A percentile compares a stretch with the other conserved stretches of the same genome.
phyloP scores from a whole-genome alignment of 2,329 filamentous ascomycete species.

The Fusarium sp. region DNA sequence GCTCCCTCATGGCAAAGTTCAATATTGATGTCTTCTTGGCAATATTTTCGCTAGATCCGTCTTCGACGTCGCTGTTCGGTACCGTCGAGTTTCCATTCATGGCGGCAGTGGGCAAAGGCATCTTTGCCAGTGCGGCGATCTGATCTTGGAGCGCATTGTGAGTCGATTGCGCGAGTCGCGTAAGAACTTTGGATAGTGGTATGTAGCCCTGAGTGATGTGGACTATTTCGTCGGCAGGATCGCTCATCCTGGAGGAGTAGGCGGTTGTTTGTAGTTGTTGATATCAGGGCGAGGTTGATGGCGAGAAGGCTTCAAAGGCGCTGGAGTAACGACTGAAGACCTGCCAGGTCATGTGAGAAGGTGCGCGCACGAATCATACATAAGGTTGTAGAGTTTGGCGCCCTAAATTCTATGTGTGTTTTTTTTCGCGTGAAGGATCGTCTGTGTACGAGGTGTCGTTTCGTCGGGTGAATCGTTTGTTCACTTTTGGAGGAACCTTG shows the following conservation, averaged over 20 bases:
- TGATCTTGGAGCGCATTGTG: constrained; percentile 80
- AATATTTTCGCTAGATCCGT: constrained; percentile 71
- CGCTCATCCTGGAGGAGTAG: constrained; percentile 58
- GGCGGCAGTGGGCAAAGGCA: constrained; percentile 63
- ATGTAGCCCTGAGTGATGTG: constrained; percentile 83
- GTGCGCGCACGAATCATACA: constrained; percentile 15
- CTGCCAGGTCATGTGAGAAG: constrained; percentile 46
- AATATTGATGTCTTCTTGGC: constrained; percentile 80
- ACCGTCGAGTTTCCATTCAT: constrained; percentile 60
- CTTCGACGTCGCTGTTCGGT: constrained; percentile 54
- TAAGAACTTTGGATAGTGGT: constrained; percentile 77
- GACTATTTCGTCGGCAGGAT: constrained; percentile 68
- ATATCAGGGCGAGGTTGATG: constrained; percentile 12
- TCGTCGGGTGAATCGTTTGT: neutral
- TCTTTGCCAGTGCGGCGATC: constrained; percentile 74
- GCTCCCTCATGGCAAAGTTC: constrained; percentile 80
- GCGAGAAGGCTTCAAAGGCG: constrained; percentile 22
- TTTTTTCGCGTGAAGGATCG: neutral
- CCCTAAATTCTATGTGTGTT: neutral
- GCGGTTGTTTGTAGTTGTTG: constrained; percentile 16
- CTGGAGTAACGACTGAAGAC: constrained; percentile 29
- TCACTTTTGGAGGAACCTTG: constrained; percentile 14
- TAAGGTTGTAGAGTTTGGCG: neutral
- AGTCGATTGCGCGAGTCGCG: constrained; percentile 82
- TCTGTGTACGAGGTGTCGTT: constrained; percentile 4